Evolutionary conservation across 306 rosid species (phyloP).

Genomic region (Pyrus betulifolia): DNA sequence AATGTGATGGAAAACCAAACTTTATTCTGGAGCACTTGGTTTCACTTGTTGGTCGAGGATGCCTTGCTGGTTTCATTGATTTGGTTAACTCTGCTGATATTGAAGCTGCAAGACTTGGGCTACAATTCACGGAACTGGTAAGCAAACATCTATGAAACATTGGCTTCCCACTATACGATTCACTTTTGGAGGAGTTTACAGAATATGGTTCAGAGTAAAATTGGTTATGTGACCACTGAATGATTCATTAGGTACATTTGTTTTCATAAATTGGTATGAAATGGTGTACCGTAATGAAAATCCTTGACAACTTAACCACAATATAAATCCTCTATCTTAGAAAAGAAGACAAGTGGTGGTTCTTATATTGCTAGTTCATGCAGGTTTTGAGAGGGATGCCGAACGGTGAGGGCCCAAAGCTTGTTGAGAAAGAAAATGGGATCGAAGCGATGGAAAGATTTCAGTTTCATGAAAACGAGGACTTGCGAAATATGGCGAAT

Average conservation of each 20-base stretch:
- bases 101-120: slow-evolving; percentile 89
- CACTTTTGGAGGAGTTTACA: not conserved
- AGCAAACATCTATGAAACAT: slow-evolving; percentile 13
- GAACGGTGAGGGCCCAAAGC: slow-evolving; percentile 69
- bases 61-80: slow-evolving; percentile 77
- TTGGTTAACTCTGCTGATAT: slow-evolving; percentile 77
- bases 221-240: not conserved
- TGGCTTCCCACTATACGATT: not conserved
- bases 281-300: not conserved
- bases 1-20: slow-evolving; percentile 54
- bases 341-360: not conserved
- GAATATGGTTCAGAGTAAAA: not conserved
- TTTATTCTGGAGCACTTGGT: slow-evolving; percentile 72
- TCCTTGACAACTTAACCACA: not conserved
- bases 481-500: slow-evolving; percentile 83
- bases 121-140: slow-evolving; percentile 87
- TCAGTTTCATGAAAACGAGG: slow-evolving; percentile 94
- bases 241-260: not conserved
- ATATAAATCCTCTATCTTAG: not conserved
- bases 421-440: slow-evolving; percentile 86
- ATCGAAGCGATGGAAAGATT: slow-evolving; percentile 97
- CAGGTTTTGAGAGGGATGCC: slow-evolving; percentile 97
- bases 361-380: not conserved
- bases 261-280: not conserved
- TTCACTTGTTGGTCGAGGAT: slow-evolving; percentile 66